Base-by-base conservation (phyloP, 495 filamentous ascomycete species). In the Cladorrhinum samala region DNA sequence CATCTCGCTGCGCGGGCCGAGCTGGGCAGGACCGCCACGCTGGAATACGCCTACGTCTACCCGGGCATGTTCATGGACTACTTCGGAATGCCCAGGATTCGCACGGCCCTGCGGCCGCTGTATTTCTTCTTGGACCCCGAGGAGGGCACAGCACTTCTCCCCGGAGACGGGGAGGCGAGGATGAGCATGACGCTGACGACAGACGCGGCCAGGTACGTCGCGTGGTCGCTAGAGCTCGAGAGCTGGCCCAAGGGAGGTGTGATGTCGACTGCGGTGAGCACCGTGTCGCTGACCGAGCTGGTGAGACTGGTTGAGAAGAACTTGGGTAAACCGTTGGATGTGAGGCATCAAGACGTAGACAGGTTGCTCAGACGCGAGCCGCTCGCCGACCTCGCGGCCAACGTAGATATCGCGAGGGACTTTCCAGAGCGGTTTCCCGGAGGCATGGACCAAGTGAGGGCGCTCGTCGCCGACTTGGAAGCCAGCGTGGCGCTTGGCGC, bases 131-230 rank as follows among this genome's bases (percentile, higher is more conserved):
- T 54, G 36, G 52, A 54, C 18, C 52, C 52, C 1, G 19, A 21
- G 5, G 14, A 27, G 19, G 18, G 44, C 27, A 19, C 40, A 36
- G 52, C 52, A 11, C 30, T 54, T 9, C 44, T 54, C 6, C 44
- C 52, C 1, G 51, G 42, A 8, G 33, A 40, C 9, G 52, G 44
- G 40, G 44, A 54, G 14, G 18, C 52, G 6, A 54, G 20, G 52
- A 54, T 54, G 52, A 54, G 52, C 52, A 54, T 54, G 52, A 54
- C 52, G 17, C 48, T 54, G 17, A 48, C 44, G 16, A 54, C 52
- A 11, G 52, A 54, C 27, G 52, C 52, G 13, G 52, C 52, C 23
- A 43, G 52, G 20, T 54, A 54, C 36, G 42, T 54, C 14, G 52
- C 52, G 17, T 21, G 25, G 33, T 27, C 52, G 17, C 43, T 54